These are phyloP conservation scores for Hypoxylon fuscum DNA, from an alignment of 495 filamentous ascomycete species.

Conservation along the genomic window DNA sequence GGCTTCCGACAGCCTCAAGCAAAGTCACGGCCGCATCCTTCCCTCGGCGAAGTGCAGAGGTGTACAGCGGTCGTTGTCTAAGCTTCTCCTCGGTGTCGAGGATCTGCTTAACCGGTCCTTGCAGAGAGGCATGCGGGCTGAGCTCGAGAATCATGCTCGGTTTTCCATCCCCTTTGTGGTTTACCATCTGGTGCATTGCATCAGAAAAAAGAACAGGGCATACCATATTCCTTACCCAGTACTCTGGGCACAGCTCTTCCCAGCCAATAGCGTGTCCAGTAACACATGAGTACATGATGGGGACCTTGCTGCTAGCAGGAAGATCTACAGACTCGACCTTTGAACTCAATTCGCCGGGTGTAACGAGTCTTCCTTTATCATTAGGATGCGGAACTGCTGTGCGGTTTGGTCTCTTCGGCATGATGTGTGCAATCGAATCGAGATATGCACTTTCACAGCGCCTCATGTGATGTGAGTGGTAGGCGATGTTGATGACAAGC, in stretches of 20 bases:
- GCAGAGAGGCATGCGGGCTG: constrained; percentile 52
- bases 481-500: constrained; percentile 46
- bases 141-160: constrained; percentile 37
- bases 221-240: constrained; percentile 55
- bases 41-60: constrained; percentile 42
- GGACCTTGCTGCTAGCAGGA: neutral
- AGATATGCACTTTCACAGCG: constrained; percentile 18
- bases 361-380: constrained; percentile 4
- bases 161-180: constrained; percentile 3
- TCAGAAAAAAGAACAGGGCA: constrained; percentile 52
- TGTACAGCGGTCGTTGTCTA: constrained; percentile 25
- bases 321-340: constrained; percentile 13
- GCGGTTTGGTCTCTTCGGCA: constrained; percentile 7
- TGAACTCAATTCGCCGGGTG: neutral
- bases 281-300: constrained; percentile 51
- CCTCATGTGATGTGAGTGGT: constrained; percentile 52
- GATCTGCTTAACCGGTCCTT: constrained; percentile 62
- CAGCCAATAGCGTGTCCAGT: constrained; percentile 42
- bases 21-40: constrained; percentile 40
- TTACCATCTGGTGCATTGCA: constrained; percentile 42
- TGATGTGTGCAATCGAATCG: constrained; percentile 27
- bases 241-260: constrained; percentile 40
- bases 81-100: constrained; percentile 41
- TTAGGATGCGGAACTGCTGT: constrained; percentile 15
- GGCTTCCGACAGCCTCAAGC: constrained; percentile 44